A percentile compares a stretch with the other conserved stretches of the same genome.
phyloP scores from a whole-genome alignment of 306 rosid genomes.

The Mimosa bimucronata region DNA sequence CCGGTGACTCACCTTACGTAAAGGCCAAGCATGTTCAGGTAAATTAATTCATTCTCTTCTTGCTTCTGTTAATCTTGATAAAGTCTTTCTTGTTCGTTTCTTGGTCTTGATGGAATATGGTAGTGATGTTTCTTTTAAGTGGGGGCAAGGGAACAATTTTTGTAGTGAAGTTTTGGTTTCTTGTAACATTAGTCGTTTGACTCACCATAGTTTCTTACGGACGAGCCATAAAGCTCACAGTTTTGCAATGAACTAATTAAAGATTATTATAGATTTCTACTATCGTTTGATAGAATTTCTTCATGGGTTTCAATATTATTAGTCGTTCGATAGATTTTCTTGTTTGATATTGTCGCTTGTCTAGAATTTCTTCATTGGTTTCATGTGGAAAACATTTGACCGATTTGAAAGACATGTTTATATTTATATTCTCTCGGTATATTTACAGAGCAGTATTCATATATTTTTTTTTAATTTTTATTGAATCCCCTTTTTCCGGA shows the following conservation, averaged over 20 bases:
- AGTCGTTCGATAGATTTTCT: too few species aligned
- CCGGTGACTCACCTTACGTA: slow-evolving; percentile 93
- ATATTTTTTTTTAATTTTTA: not conserved
- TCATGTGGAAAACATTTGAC: not conserved
- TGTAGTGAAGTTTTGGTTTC: not conserved
- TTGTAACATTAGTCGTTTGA: not conserved
- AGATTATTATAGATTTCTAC: not conserved
- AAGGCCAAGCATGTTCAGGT: slow-evolving; percentile 97
- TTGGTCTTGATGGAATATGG: slow-evolving; percentile 29
- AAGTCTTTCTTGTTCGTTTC: slow-evolving; percentile 22
- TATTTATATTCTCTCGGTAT: not conserved
- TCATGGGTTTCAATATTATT: too few species aligned
- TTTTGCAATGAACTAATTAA: not conserved
- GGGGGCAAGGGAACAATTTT: too few species aligned
- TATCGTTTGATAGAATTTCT: too few species aligned
- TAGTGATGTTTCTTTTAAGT: not conserved
- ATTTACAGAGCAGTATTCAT: not conserved
- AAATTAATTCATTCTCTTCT: not conserved
- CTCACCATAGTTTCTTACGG: slow-evolving; percentile 19
- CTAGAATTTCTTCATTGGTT: not conserved
- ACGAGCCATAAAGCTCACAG: not conserved
- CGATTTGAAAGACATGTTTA: slow-evolving; percentile 3
- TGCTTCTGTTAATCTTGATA: slow-evolving; percentile 22
- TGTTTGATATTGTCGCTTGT: too few species aligned
- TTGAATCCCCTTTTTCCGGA: not conserved